Conservation (phyloP, 2,329 filamentous ascomycete species). For the Metarhizium anisopliae region DNA sequence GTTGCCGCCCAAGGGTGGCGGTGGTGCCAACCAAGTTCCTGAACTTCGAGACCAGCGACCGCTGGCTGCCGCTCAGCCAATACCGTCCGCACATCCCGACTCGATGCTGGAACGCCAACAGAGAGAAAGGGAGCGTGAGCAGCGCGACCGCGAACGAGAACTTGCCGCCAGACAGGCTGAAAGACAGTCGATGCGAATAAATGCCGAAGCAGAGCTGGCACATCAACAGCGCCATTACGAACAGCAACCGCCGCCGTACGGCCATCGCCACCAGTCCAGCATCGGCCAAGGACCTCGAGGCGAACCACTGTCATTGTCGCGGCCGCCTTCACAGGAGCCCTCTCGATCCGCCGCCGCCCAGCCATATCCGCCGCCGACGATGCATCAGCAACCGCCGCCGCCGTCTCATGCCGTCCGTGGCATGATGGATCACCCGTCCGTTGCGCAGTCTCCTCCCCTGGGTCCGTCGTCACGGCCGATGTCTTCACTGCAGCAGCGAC, state of each 20-base stretch:
- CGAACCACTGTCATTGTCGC: conserved; percentile 31
- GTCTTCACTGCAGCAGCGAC: conserved; percentile 27
- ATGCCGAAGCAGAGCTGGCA: conserved; percentile 40
- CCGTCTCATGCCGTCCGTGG: conserved; percentile 31
- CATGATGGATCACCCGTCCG: conserved; percentile 30
- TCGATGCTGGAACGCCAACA: conserved; percentile 11
- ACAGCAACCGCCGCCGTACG: conserved; percentile 21
- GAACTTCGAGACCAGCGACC: conserved; percentile 8
- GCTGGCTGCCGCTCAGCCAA: conserved; percentile 5
- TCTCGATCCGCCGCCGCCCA: conserved; percentile 29
- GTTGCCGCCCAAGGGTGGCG: conserved; percentile 1
- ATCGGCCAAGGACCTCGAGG: conserved; percentile 25
- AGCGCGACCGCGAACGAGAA: conserved; percentile 10
- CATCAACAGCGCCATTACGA: conserved; percentile 33
- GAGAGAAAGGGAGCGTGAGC: conserved; percentile 11
- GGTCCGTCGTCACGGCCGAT: conserved; percentile 28
- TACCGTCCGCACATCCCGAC: conserved; percentile 3
- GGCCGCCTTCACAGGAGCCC: conserved; percentile 33
- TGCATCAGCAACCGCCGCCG: conserved; percentile 21
- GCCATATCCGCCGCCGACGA: conserved; percentile 19
- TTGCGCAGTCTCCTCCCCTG: conserved; percentile 29
- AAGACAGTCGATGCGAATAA: conserved; percentile 28
- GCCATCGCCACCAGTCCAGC: conserved; percentile 29
- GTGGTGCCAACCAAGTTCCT: conserved; percentile 2
- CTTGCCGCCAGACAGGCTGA: not conserved